Percentiles rank a stretch among this genome's conserved stretches.
Evolutionary conservation across 805 yeast species (phyloP).

Genomic region (Maudiozyma serrabonitensis): DNA sequence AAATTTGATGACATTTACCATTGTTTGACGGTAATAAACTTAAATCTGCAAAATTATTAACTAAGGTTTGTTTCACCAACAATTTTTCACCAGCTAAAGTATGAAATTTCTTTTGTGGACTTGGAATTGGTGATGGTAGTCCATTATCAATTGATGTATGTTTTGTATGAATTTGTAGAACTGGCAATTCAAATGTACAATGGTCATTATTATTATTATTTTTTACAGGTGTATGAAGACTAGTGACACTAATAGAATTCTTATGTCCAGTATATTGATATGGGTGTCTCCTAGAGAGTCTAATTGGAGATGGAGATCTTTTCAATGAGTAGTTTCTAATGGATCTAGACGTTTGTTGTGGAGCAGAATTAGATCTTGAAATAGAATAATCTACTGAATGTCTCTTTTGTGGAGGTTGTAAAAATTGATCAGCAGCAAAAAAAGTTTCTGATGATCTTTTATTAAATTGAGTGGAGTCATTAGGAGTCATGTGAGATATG

Average conservation of each 20-base stretch:
- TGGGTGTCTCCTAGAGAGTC: conserved; percentile 3
- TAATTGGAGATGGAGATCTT: conserved; percentile 2
- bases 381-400: not conserved
- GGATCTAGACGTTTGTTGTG: not conserved
- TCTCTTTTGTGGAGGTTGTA: conserved; percentile 2
- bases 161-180: not conserved
- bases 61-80: not conserved
- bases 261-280: conserved; percentile 1
- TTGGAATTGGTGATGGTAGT: conserved; percentile 6
- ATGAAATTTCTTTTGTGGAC: conserved; percentile 2
- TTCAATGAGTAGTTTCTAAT: not conserved
- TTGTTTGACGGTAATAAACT: conserved; percentile 1
- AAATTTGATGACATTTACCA: conserved; percentile 34
- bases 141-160: conserved; percentile 2
- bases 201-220: not conserved
- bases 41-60: conserved; percentile 7
- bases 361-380: not conserved
- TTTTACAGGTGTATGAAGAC: not conserved
- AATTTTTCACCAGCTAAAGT: not conserved
- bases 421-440: not conserved
- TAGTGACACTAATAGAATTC: not conserved
- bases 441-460: conserved; percentile 6
- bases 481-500: not conserved
- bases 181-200: not conserved
- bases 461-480: not conserved